Evolutionary conservation across 2,329 filamentous ascomycete genomes (phyloP).

Genomic region (Arachnopeziza araneosa): DNA sequence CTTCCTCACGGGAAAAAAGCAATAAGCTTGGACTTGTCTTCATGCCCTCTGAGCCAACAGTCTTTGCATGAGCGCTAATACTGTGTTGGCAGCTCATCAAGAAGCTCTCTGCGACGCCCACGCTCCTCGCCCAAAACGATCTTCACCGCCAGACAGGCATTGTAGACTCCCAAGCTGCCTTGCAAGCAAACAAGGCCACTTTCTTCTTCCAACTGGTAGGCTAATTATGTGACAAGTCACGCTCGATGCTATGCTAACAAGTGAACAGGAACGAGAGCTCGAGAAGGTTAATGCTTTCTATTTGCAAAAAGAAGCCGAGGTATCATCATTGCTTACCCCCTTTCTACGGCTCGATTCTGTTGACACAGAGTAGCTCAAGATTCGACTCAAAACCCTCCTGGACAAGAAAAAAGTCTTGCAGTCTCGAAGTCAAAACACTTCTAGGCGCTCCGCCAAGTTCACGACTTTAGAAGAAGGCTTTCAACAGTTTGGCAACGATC

Average conservation of each 20-base stretch:
- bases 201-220: slow-evolving; percentile 97
- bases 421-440: slow-evolving; percentile 68
- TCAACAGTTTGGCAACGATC: slow-evolving; percentile 91
- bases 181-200: slow-evolving; percentile 95
- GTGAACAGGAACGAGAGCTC: slow-evolving; percentile 79
- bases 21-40: slow-evolving; percentile 5
- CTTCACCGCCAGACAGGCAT: slow-evolving; percentile 40
- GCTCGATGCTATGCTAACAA: slow-evolving; percentile 35
- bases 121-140: slow-evolving; percentile 71
- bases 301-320: slow-evolving; percentile 95
- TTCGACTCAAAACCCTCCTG: slow-evolving; percentile 83
- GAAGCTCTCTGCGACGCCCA: slow-evolving; percentile 88
- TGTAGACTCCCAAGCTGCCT: slow-evolving; percentile 74
- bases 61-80: slow-evolving; percentile 22
- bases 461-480: slow-evolving; percentile 94
- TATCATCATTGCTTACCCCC: slow-evolving; percentile 36
- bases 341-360: not conserved
- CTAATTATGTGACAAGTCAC: slow-evolving; percentile 14
- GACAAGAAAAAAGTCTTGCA: slow-evolving; percentile 94
- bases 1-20: slow-evolving; percentile 10
- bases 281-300: slow-evolving; percentile 99
- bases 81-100: slow-evolving; percentile 76
- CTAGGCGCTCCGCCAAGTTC: slow-evolving; percentile 87
- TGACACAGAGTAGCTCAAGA: slow-evolving; percentile 63
- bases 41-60: slow-evolving; percentile 14